Base-by-base conservation (phyloP, 1,284 basidiomycete genomes). In the Trichosporon coremiiforme region DNA sequence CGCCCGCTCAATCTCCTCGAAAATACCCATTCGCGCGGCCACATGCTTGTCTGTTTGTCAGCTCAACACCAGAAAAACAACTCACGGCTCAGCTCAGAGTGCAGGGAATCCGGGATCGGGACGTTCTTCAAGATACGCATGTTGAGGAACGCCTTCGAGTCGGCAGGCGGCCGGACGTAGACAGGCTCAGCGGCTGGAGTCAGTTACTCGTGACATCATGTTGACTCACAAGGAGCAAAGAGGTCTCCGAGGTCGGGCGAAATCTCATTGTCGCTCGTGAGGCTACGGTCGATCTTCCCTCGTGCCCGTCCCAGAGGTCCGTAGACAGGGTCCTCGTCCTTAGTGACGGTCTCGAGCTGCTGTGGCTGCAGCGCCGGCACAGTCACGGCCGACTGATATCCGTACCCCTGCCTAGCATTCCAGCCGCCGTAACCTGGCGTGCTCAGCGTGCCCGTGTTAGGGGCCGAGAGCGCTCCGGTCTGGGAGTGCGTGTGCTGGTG, bases 1-100 rank as follows among this genome's bases (percentile, higher is more conserved):
- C 0, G 93, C 95, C 65, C 95, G 88, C 75, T 94, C 93, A 73
- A 99, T 93, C 76, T 95, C 93, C 36, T 95, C 90, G 79, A 99
- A 89, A 68, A 99, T 84, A 10, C 96, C 96, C 91, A 97, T 95
- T 64, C 79, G 79, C 13, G 80, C 80, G 2, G 74, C 77, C 53
- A 75, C 71, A 62, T 80, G 75, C 63, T 82, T 80, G 70, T 73
- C 78, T 79, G 55, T 15, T 10, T 33, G 70, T 73, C 64, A 67
- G 67, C 65, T 38, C 25, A 57, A 64, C 12, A 29, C 33, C 2
- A 8, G 53, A 5, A 12, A 17, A 8, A 7, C 7, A 67, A 75
- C 77, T 71, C 64, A 79, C 81, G 76, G 53, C 76, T 80, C 36
- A 80, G 74, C 72, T 82, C 79, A 66, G 80, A 77, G 70, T 78